Conservation (phyloP, 2,329 filamentous ascomycete species). For the Byssochlamys sp. region DNA sequence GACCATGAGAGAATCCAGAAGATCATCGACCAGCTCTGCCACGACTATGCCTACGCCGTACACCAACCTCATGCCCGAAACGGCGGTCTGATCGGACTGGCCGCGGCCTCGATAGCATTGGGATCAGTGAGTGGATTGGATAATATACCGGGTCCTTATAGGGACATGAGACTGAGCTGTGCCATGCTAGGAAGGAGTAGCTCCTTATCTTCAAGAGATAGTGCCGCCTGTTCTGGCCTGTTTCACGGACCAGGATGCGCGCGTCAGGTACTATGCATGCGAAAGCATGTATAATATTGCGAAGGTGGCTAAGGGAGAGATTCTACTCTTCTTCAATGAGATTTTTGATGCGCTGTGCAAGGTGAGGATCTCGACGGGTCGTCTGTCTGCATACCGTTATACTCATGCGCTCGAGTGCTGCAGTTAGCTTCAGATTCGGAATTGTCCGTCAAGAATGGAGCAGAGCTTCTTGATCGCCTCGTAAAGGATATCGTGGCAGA, state of each 20-base stretch:
- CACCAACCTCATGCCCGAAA: constrained; percentile 95
- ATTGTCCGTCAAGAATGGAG: constrained; percentile 93
- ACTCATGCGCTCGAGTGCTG: constrained; percentile 13
- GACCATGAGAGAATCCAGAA: constrained; percentile 73
- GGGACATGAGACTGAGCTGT: constrained; percentile 5
- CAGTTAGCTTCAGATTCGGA: constrained; percentile 93
- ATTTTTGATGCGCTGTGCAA: constrained; percentile 97
- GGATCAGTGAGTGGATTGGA: constrained; percentile 60
- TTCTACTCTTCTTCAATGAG: constrained; percentile 93
- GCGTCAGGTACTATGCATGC: constrained; percentile 94
- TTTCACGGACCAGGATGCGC: constrained; percentile 94
- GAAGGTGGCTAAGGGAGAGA: constrained; percentile 96
- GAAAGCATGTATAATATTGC: constrained; percentile 99
- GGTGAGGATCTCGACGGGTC: constrained; percentile 41
- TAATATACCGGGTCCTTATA: neutral
- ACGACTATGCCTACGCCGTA: constrained; percentile 94
- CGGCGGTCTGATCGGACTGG: constrained; percentile 87
- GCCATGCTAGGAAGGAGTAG: constrained; percentile 60
- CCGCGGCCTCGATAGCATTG: constrained; percentile 88
- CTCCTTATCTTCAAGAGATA: constrained; percentile 82
- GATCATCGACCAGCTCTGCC: constrained; percentile 90
- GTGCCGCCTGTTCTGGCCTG: constrained; percentile 93
- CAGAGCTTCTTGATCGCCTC: constrained; percentile 84
- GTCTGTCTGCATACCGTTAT: neutral
- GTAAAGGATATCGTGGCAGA: constrained; percentile 95